phyloP scores from a whole-genome alignment of 2,329 filamentous ascomycete species.

The Ophiostoma pallidulum region DNA sequence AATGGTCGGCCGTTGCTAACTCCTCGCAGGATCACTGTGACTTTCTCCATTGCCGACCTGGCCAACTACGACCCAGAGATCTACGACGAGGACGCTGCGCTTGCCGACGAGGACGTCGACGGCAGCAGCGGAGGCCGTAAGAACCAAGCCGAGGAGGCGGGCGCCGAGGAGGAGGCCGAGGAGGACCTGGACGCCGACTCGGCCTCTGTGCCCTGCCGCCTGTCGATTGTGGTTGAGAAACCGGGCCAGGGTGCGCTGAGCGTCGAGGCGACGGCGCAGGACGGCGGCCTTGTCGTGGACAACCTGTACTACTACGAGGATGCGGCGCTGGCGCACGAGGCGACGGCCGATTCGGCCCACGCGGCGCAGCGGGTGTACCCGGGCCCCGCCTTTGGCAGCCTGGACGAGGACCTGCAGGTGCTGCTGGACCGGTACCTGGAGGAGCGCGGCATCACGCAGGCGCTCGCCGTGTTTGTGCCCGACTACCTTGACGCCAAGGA shows the following conservation, averaged over 20 bases:
- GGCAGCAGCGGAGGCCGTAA: slow-evolving; percentile 27
- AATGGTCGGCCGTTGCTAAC: not conserved
- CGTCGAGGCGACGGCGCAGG: slow-evolving; percentile 77
- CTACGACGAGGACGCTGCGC: slow-evolving; percentile 44
- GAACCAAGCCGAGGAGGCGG: slow-evolving; percentile 42
- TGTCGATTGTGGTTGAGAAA: slow-evolving; percentile 86
- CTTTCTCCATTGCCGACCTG: slow-evolving; percentile 78
- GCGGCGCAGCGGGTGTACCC: slow-evolving; percentile 70
- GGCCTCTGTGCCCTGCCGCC: slow-evolving; percentile 64
- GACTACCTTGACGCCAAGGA: slow-evolving; percentile 98
- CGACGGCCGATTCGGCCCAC: slow-evolving; percentile 68
- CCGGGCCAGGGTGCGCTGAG: slow-evolving; percentile 73
- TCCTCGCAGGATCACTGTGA: slow-evolving; percentile 47
- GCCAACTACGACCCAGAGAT: slow-evolving; percentile 54
- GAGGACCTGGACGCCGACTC: slow-evolving; percentile 38
- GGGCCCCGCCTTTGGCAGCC: slow-evolving; percentile 83
- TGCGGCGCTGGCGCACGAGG: slow-evolving; percentile 64
- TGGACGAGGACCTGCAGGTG: slow-evolving; percentile 91
- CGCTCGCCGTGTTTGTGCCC: slow-evolving; percentile 80
- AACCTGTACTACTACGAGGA: slow-evolving; percentile 84
- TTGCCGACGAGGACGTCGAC: slow-evolving; percentile 45
- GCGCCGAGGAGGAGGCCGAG: slow-evolving; percentile 45
- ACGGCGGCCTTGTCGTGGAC: slow-evolving; percentile 78
- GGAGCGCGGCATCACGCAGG: slow-evolving; percentile 82
- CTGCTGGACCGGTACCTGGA: slow-evolving; percentile 89